These are phyloP conservation scores for Trichoderma orchidacearum DNA, from an alignment of 495 filamentous ascomycete genomes.

Conservation along the genomic window DNA sequence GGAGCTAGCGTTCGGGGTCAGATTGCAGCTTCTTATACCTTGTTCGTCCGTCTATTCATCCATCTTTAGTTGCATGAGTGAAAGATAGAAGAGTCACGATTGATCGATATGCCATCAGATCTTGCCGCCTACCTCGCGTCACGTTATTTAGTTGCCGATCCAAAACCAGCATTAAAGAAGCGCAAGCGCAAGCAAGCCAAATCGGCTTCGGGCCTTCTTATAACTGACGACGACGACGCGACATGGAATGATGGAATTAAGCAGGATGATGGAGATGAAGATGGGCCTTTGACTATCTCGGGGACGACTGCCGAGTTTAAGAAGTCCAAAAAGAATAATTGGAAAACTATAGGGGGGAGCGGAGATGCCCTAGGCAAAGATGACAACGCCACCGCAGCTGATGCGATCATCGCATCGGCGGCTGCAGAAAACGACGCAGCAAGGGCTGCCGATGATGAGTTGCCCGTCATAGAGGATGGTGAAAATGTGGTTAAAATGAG, in stretches of 20 bases:
- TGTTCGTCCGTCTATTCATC: too few relatives aligned
- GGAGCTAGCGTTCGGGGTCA: too few relatives aligned
- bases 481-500: constrained; percentile 47
- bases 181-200: constrained; percentile 68
- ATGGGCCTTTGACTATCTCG: constrained; percentile 30
- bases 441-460: constrained; percentile 34
- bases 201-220: constrained; percentile 55
- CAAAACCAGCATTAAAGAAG: constrained; percentile 59
- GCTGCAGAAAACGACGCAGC: constrained; percentile 46
- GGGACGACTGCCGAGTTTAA: constrained; percentile 57
- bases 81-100: too few relatives aligned
- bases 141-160: constrained; percentile 75
- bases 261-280: constrained; percentile 26
- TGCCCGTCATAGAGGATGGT: constrained; percentile 22
- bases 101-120: constrained; percentile 36
- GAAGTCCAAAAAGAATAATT: constrained; percentile 59
- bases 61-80: too few relatives aligned
- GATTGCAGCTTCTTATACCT: too few relatives aligned
- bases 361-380: constrained; percentile 22
- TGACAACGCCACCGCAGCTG: constrained; percentile 51
- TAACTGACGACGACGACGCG: constrained; percentile 70
- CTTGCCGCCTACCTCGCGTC: constrained; percentile 85
- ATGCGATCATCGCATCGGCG: constrained; percentile 69
- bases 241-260: constrained; percentile 43
- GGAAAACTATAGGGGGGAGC: constrained; percentile 55